Base-by-base conservation (phyloP, 768 basidiomycete species). In the Tephrocybe sp. region DNA sequence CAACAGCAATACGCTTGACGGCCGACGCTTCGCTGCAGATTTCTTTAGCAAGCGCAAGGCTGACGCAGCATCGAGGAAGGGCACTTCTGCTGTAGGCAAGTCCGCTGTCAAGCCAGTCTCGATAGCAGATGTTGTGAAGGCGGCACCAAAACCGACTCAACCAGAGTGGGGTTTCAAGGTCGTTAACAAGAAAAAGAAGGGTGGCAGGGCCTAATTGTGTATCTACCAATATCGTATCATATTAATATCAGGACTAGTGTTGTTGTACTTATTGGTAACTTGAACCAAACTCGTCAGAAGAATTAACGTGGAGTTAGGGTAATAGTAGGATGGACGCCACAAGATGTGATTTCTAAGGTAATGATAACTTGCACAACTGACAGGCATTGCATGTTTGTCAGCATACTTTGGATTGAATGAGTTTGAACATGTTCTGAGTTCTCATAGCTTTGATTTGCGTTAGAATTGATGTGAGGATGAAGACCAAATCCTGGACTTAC, bases 161-260 rank as follows among this genome's bases (percentile, higher is more conserved):
- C 76, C 81, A 38, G 89, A 90, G 64, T 95, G 93, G 89, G 84
- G 85, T 6, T 93, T 93, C 76, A 95, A 93, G 71, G 88, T 95
- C 4, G 90, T 94, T 46, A 93, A 93, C 60, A 94, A 95, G 78
- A 97, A 95, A 76, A 97, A 93, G 82, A 92, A 91, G 71, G 80
- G 86, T 14, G 79, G 79, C 24, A 75, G 81, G 60, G 64, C 82
- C 40, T 87, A 65, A 73, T 44, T 15, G 46, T 20, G 24, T 2
- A 41, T 32, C 14, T 18, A 28, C 37, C 30, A 45, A 40, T 51
- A 54, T 43, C 46, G 44, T 46, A 48, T 25, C 24, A 51, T 54
- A 56, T 17, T 58, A 55, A 55, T 58, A 43, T 41, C 42, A 50
- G 45, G 24, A 45, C 11, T 36, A 23, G 43, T 58, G 44, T 47